These are phyloP conservation scores for Mycena leptocephala DNA, from an alignment of 768 basidiomycete species.

Conservation along the genomic window DNA sequence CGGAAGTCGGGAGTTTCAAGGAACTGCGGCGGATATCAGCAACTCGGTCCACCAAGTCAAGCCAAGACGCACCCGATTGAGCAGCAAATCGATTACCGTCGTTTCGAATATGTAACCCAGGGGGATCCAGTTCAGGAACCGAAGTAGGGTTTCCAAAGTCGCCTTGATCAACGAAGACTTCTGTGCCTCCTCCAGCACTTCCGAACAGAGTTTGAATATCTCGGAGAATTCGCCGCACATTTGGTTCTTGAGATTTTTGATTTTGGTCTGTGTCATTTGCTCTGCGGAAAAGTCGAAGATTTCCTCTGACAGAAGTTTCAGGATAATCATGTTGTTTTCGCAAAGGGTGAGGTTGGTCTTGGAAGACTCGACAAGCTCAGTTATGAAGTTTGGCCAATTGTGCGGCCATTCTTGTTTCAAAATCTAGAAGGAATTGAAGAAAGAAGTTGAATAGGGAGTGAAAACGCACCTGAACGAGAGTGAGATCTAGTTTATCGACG, in stretches of 20 bases:
- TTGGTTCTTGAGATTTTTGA: slow-evolving; percentile 97
- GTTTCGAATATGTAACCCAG: slow-evolving; percentile 99
- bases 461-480: slow-evolving; percentile 87
- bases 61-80: slow-evolving; percentile 82
- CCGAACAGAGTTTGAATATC: slow-evolving; percentile 97
- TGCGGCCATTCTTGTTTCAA: slow-evolving; percentile 99
- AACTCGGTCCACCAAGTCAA: slow-evolving; percentile 26
- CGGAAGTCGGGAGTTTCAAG: slow-evolving; percentile 97
- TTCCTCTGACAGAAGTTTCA: slow-evolving; percentile 97
- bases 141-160: slow-evolving; percentile 93
- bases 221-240: slow-evolving; percentile 98
- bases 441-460: slow-evolving; percentile 20
- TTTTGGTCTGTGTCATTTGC: slow-evolving; percentile 98
- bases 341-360: slow-evolving; percentile 96
- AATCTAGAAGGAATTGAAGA: slow-evolving; percentile 71
- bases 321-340: slow-evolving; percentile 99
- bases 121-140: slow-evolving; percentile 99
- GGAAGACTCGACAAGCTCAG: slow-evolving; percentile 97
- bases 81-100: slow-evolving; percentile 93
- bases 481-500: slow-evolving; percentile 96
- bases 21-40: slow-evolving; percentile 72
- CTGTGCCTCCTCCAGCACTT: slow-evolving; percentile 97
- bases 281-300: slow-evolving; percentile 99
- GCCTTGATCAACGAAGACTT: slow-evolving; percentile 95
- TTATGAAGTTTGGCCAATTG: slow-evolving; percentile 98